Conservation (phyloP, 2,329 filamentous ascomycete species). For the Fonsecaea erecta region DNA sequence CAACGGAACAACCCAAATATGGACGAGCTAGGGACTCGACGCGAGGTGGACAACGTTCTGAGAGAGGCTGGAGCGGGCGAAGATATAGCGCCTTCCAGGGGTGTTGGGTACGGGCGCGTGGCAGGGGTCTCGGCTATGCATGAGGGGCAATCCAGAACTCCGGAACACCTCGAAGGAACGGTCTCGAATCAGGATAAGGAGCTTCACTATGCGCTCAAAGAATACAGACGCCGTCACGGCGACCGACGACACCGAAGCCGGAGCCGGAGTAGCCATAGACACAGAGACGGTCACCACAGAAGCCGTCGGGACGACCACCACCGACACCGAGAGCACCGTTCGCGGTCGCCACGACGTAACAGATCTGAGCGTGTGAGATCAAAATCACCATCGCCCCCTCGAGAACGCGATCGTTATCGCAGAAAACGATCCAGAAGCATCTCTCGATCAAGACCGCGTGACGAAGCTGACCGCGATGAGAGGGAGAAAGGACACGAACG, state of each 20-base stretch:
- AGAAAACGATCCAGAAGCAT: constrained; percentile 22
- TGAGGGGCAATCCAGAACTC: constrained; percentile 31
- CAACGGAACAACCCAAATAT: constrained; percentile 65
- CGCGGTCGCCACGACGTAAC: constrained; percentile 37
- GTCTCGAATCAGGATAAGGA: constrained; percentile 35
- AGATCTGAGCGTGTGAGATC: constrained; percentile 40
- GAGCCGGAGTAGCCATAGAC: constrained; percentile 40
- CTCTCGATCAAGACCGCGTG: constrained; percentile 18
- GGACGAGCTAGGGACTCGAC: constrained; percentile 63
- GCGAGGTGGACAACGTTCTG: constrained; percentile 60
- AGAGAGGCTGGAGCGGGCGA: constrained; percentile 46
- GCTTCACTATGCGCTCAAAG: constrained; percentile 37
- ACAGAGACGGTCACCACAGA: constrained; percentile 41
- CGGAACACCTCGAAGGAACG: constrained; percentile 42
- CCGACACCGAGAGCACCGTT: constrained; percentile 42
- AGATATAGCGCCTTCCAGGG: constrained; percentile 39
- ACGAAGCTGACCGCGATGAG: constrained; percentile 13
- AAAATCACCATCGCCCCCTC: constrained; percentile 26
- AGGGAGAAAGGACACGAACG: constrained; percentile 20
- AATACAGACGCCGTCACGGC: constrained; percentile 44
- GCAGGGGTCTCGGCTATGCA: constrained; percentile 20
- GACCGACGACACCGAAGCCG: constrained; percentile 34
- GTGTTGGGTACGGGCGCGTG: constrained; percentile 41
- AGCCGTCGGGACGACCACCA: constrained; percentile 41
- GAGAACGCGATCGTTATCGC: constrained; percentile 21